Conservation (phyloP, 768 basidiomycete species). For the Pleurotus djamor region DNA sequence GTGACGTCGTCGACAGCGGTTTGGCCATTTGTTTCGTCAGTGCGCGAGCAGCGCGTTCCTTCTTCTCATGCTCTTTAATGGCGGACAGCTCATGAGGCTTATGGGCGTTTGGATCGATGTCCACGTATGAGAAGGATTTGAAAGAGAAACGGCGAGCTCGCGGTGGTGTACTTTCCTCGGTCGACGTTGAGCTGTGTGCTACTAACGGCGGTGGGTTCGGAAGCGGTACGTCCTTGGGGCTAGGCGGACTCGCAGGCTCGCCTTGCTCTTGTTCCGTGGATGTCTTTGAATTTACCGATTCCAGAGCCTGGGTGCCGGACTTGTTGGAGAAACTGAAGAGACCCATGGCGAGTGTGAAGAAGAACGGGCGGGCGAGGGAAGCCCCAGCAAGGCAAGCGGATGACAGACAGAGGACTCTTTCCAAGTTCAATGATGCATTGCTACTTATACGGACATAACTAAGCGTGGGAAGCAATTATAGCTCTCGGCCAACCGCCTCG, state of each 20-base stretch:
- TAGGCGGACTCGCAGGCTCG: neutral
- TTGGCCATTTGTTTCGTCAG: slow-evolving; percentile 28
- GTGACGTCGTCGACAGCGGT: slow-evolving; percentile 34
- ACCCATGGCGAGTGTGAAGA: neutral
- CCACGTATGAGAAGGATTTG: slow-evolving; percentile 32
- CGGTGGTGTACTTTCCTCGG: neutral
- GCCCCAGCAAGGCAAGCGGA: neutral
- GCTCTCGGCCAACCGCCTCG: too few species aligned
- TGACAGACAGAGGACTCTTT: neutral
- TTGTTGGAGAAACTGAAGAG: neutral
- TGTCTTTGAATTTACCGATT: neutral
- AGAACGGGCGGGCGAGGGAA: neutral
- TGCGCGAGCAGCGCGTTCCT: slow-evolving; percentile 28
- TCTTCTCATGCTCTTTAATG: slow-evolving; percentile 37
- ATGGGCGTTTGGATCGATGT: slow-evolving; percentile 17
- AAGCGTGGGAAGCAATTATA: too few species aligned
- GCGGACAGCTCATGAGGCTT: slow-evolving; percentile 29
- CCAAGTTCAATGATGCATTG: too few species aligned
- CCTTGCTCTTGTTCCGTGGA: neutral
- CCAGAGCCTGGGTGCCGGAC: neutral
- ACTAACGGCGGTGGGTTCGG: slow-evolving; percentile 7
- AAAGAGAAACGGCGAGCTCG: slow-evolving; percentile 45
- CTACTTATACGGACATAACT: too few species aligned
- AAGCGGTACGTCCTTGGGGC: slow-evolving; percentile 9
- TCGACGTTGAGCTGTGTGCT: neutral